These are phyloP conservation scores for Harrya chromipes DNA, from an alignment of 768 basidiomycete genomes.

Conservation along the genomic window DNA sequence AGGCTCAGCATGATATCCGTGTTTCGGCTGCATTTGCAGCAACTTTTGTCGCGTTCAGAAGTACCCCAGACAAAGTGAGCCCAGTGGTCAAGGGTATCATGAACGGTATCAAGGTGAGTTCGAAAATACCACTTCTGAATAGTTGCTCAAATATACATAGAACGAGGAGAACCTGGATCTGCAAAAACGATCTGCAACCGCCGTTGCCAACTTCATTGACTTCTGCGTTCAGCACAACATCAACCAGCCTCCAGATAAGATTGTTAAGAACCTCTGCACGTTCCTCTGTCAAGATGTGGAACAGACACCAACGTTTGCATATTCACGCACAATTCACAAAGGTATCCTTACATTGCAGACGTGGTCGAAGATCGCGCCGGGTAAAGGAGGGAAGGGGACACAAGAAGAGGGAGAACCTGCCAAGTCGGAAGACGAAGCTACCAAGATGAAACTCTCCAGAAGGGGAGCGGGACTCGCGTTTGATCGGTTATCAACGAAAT, in stretches of 20 bases:
- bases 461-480: constrained; percentile 87
- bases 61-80: constrained; percentile 89
- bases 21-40: constrained; percentile 89
- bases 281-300: constrained; percentile 92
- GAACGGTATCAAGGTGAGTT: constrained; percentile 90
- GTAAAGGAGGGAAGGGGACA: constrained; percentile 37
- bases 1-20: constrained; percentile 81
- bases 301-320: constrained; percentile 86
- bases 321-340: constrained; percentile 53
- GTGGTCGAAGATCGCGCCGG: constrained; percentile 36
- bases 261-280: constrained; percentile 94
- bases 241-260: constrained; percentile 88
- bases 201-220: constrained; percentile 85
- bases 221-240: constrained; percentile 75
- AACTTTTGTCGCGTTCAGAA: constrained; percentile 83
- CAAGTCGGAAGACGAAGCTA: constrained; percentile 51
- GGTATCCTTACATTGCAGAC: constrained; percentile 78
- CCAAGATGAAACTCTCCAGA: constrained; percentile 68
- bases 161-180: constrained; percentile 87
- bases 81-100: constrained; percentile 96
- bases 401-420: constrained; percentile 40
- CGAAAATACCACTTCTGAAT: neutral
- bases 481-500: constrained; percentile 67
- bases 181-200: constrained; percentile 81
- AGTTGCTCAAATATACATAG: constrained; percentile 36